Base-by-base conservation (phyloP, 495 filamentous ascomycete genomes). In the Xylaria castorea region DNA sequence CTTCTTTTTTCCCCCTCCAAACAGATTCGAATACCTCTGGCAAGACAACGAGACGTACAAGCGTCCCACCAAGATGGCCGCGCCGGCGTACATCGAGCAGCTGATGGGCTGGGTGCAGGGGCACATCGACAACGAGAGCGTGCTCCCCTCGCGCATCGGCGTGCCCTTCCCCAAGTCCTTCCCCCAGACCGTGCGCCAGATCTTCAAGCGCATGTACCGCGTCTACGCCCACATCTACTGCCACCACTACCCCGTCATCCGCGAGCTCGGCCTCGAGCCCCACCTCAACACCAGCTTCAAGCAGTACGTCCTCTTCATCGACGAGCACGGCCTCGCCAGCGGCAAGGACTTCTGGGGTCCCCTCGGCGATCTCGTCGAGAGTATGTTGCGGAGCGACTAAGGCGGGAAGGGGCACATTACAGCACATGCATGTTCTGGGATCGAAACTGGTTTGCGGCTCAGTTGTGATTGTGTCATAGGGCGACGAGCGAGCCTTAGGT, bases 181-280 rank as follows among this genome's bases (percentile, higher is more conserved):
- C 83, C 90, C 93, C 46, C 85, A 90, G 71, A 89, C 96, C 66
- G 88, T 97, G 60, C 92, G 94, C 67, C 94, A 97, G 85, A 91
- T 99, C 75, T 97, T 98, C 88, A 99, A 99, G 87, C 92, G 96
- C 75, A 90, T 99, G 81, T 99, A 98, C 83, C 93, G 96, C 71
- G 95, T 99, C 65, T 99, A 99, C 83, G 96, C 96, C 48, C 96
- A 99, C 82, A 97, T 99, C 76, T 99, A 99, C 88, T 99, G 96
- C 87, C 96, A 99, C 81, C 96, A 99, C 84, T 99, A 99, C 83
- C 94, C 94, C 20, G 96, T 99, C 57, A 91, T 99, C 65, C 91
- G 97, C 40, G 94, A 97, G 75, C 89, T 99, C 36, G 96, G 96
- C 38, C 88, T 99, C 69, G 96, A 99, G 83, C 94, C 96, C 44